These are phyloP conservation scores for Hsuehochloa calcarea DNA, from an alignment of 176 grass and related monocot genomes.

Conservation along the genomic window DNA sequence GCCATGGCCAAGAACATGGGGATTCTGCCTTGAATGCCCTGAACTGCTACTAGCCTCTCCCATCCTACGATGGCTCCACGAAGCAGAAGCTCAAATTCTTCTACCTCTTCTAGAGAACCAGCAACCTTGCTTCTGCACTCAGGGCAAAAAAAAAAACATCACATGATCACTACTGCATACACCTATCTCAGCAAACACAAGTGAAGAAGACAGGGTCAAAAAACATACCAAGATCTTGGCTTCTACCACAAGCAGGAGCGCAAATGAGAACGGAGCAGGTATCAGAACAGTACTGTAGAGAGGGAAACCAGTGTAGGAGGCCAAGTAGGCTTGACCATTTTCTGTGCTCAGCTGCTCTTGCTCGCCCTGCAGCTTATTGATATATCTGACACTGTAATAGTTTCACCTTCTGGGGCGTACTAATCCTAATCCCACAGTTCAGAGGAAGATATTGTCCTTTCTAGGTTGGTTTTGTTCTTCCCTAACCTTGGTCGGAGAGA, in stretches of 20 bases:
- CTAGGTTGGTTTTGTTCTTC: conserved; percentile 24
- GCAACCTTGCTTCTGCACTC: conserved; percentile 7
- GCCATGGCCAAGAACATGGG: conserved; percentile 40
- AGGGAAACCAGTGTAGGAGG: neutral
- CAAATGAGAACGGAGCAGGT: neutral
- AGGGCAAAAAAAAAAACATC: neutral
- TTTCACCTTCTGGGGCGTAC: conserved; percentile 22
- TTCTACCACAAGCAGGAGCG: conserved; percentile 14
- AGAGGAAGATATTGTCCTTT: conserved; percentile 42
- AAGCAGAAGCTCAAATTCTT: neutral
- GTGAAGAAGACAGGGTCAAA: neutral
- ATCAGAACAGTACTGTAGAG: neutral
- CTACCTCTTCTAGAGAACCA: conserved; percentile 1
- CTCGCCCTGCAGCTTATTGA: conserved; percentile 35
- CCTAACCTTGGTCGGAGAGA: neutral
- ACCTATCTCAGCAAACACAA: neutral
- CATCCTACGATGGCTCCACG: conserved; percentile 17
- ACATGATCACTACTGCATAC: neutral
- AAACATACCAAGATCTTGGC: conserved; percentile 23
- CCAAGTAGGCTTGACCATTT: conserved; percentile 14
- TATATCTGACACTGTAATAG: conserved; percentile 23
- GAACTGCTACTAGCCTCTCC: conserved; percentile 46
- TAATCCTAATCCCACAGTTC: conserved; percentile 40
- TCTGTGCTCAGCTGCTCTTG: conserved; percentile 10
- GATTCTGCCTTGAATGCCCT: conserved; percentile 40